phyloP scores from a whole-genome alignment of 2,329 filamentous ascomycete genomes.

The Huntiella savannae region DNA sequence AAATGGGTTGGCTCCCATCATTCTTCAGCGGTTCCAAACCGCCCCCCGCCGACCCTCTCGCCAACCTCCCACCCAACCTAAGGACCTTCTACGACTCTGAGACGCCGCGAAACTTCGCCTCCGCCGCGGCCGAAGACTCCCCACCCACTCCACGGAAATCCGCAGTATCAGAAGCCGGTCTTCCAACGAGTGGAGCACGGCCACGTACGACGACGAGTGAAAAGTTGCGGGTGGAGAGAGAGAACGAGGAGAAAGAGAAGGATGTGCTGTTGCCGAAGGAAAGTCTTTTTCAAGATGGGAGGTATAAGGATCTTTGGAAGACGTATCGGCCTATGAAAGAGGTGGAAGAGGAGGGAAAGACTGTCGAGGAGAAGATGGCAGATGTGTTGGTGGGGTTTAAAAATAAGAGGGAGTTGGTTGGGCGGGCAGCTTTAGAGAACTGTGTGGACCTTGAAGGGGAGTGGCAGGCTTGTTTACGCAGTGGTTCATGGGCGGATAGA shows the following conservation, averaged over 20 bases:
- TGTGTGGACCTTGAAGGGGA: slow-evolving; percentile 74
- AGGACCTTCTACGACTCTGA: slow-evolving; percentile 73
- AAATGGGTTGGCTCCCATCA: slow-evolving; percentile 40
- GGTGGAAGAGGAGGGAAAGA: slow-evolving; percentile 49
- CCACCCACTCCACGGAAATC: slow-evolving; percentile 7
- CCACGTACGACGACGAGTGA: neutral
- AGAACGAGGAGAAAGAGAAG: slow-evolving; percentile 8
- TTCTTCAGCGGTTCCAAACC: slow-evolving; percentile 24
- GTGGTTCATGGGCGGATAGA: slow-evolving; percentile 46
- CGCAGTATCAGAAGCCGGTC: slow-evolving; percentile 4
- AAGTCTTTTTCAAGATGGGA: slow-evolving; percentile 39
- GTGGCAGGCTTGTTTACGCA: slow-evolving; percentile 64
- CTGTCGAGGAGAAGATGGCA: slow-evolving; percentile 61
- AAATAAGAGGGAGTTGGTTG: slow-evolving; percentile 58
- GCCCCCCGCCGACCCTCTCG: slow-evolving; percentile 37
- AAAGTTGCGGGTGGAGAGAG: neutral
- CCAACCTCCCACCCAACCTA: slow-evolving; percentile 63
- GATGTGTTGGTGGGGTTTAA: slow-evolving; percentile 73
- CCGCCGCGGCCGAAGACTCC: slow-evolving; percentile 15
- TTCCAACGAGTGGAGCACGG: slow-evolving; percentile 9
- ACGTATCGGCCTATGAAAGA: slow-evolving; percentile 58
- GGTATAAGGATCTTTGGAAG: slow-evolving; percentile 77
- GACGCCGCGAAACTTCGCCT: slow-evolving; percentile 50
- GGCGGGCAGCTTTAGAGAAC: slow-evolving; percentile 74
- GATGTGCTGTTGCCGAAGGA: slow-evolving; percentile 23